Percentiles rank a stretch among this genome's conserved stretches.
These are phyloP conservation scores for Trichoderma afroharzianum DNA, from an alignment of 2,329 filamentous ascomycete genomes.

Conservation along the genomic window DNA sequence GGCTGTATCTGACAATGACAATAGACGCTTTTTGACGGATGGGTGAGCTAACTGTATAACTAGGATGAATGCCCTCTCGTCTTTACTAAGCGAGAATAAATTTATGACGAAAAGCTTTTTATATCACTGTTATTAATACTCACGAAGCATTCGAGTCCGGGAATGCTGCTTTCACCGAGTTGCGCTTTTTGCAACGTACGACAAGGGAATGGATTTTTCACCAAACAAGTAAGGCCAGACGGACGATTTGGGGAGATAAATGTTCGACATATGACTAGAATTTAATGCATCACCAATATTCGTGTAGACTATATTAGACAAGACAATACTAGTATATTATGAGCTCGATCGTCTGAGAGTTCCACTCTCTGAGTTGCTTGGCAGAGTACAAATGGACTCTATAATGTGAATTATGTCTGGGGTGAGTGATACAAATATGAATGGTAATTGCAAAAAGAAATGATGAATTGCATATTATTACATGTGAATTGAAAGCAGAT, in stretches of 20 bases:
- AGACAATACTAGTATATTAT: neutral
- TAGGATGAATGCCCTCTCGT: slow-evolving; percentile 13
- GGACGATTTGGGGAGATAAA: neutral
- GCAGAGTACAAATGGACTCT: neutral
- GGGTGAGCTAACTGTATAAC: neutral
- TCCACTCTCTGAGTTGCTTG: neutral
- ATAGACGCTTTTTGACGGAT: neutral
- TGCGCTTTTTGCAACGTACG: neutral
- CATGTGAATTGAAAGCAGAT: neutral
- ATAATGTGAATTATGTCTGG: neutral
- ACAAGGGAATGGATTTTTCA: neutral
- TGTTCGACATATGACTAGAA: neutral
- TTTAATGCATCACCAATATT: neutral
- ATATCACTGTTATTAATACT: neutral
- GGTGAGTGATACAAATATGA: neutral
- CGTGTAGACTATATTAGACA: neutral
- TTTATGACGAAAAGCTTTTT: neutral
- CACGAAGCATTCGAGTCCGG: fast-evolving
- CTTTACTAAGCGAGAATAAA: neutral
- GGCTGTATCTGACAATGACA: neutral
- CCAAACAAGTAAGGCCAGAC: neutral
- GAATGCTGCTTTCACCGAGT: neutral
- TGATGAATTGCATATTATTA: neutral
- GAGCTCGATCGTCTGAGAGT: neutral
- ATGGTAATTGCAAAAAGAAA: neutral